Evolutionary conservation across 2,329 filamentous ascomycete species (phyloP).

Genomic region (Neofusicoccum laricinum): DNA sequence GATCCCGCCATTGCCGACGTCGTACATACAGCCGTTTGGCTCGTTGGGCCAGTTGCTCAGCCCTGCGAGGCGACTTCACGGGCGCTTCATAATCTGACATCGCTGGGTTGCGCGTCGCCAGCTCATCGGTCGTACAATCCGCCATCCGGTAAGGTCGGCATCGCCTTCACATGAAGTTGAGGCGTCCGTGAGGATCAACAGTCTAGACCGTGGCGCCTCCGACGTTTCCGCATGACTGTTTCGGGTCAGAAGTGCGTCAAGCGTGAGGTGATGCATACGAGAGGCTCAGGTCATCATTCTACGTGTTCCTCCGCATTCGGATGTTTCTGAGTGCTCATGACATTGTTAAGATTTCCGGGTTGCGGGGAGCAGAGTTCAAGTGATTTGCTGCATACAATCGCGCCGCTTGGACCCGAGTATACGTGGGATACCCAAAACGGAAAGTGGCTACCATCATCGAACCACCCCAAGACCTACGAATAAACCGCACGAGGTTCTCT

Average conservation of each 20-base stretch:
- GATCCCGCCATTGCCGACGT: background rate
- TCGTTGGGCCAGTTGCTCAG: background rate
- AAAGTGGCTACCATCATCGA: too few relatives aligned
- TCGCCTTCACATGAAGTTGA: background rate
- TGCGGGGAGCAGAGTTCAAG: background rate
- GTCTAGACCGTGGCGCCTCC: conserved; percentile 1
- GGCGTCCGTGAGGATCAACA: background rate
- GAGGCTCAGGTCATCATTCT: conserved; percentile 1
- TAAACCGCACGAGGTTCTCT: too few relatives aligned
- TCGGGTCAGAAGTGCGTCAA: background rate
- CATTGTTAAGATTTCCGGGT: too few relatives aligned
- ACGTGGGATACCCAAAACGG: background rate
- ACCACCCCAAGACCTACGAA: too few relatives aligned
- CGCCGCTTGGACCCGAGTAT: background rate
- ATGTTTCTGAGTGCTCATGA: too few relatives aligned
- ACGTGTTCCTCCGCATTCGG: background rate
- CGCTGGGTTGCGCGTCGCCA: background rate
- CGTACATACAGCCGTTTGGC: background rate
- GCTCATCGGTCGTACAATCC: background rate
- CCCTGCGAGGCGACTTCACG: background rate
- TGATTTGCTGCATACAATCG: background rate
- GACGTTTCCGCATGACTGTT: background rate
- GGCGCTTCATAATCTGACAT: conserved; percentile 6
- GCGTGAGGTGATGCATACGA: conserved; percentile 3
- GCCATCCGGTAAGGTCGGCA: background rate